These are phyloP conservation scores for Arthrocladium fulminans DNA, from an alignment of 2,329 filamentous ascomycete genomes.

Conservation along the genomic window DNA sequence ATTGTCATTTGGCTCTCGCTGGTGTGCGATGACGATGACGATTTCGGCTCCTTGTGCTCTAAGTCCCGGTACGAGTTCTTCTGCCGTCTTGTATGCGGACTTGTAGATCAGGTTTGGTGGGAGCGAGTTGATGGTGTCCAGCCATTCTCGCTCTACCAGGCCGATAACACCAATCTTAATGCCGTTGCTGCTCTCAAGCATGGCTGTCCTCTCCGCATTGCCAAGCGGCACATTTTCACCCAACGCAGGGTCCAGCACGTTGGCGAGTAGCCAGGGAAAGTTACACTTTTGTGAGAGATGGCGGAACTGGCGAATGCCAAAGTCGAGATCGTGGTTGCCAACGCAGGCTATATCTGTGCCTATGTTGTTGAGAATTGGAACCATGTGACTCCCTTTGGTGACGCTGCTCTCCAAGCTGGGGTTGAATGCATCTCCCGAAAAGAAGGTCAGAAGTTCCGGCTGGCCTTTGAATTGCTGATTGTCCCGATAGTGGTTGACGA, in stretches of 20 bases:
- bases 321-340: slow-evolving; percentile 88
- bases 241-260: slow-evolving; percentile 66
- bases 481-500: slow-evolving; percentile 65
- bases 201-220: slow-evolving; percentile 63
- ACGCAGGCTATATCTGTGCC: slow-evolving; percentile 73
- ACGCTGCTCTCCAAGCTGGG: slow-evolving; percentile 80
- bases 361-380: slow-evolving; percentile 69
- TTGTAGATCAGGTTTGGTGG: slow-evolving; percentile 75
- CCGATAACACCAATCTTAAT: slow-evolving; percentile 80
- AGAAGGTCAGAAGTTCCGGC: slow-evolving; percentile 63
- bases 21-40: slow-evolving; percentile 72
- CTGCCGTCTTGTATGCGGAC: slow-evolving; percentile 66
- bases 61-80: slow-evolving; percentile 63
- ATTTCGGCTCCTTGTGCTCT: slow-evolving; percentile 72
- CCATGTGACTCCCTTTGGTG: slow-evolving; percentile 81
- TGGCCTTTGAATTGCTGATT: slow-evolving; percentile 53
- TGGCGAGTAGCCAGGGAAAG: slow-evolving; percentile 82
- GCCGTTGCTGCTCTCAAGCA: slow-evolving; percentile 72
- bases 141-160: slow-evolving; percentile 78
- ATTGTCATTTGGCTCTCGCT: slow-evolving; percentile 80
- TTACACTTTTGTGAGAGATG: slow-evolving; percentile 60
- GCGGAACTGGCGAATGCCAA: slow-evolving; percentile 72
- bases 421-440: slow-evolving; percentile 89
- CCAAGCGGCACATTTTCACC: slow-evolving; percentile 67
- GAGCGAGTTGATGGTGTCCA: slow-evolving; percentile 78